Evolutionary conservation across 768 basidiomycete species (phyloP).

Genomic region (Tephrocybe sp.): DNA sequence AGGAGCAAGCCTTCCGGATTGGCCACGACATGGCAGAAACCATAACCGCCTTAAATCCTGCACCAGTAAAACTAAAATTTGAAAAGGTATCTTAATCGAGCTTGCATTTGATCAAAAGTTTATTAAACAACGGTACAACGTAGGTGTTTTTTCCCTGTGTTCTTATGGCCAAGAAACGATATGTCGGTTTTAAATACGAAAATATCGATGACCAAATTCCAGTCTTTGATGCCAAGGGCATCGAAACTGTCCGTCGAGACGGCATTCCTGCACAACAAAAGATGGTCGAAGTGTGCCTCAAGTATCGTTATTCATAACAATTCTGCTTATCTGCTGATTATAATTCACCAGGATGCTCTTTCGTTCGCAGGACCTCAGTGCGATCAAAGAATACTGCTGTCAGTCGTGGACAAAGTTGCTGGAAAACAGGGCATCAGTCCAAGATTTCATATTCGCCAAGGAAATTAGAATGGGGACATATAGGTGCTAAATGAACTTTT

Average conservation of each 20-base stretch:
- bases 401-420: slow-evolving; percentile 82
- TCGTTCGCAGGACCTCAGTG: slow-evolving; percentile 82
- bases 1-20: slow-evolving; percentile 90
- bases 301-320: slow-evolving; percentile 45
- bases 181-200: slow-evolving; percentile 97
- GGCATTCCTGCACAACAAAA: slow-evolving; percentile 89
- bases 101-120: background rate
- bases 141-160: slow-evolving; percentile 95
- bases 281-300: slow-evolving; percentile 87
- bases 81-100: slow-evolving; percentile 70
- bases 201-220: slow-evolving; percentile 74
- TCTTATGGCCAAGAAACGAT: slow-evolving; percentile 97
- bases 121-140: background rate
- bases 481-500: slow-evolving; percentile 46
- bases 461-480: slow-evolving; percentile 94
- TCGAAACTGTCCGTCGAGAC: slow-evolving; percentile 94
- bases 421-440: slow-evolving; percentile 76
- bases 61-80: slow-evolving; percentile 94
- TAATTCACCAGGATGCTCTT: slow-evolving; percentile 71
- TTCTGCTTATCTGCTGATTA: slow-evolving; percentile 1
- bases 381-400: slow-evolving; percentile 86
- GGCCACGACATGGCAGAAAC: slow-evolving; percentile 90
- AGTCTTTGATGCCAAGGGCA: slow-evolving; percentile 93
- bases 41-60: slow-evolving; percentile 83
- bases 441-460: slow-evolving; percentile 94